Percentiles rank a stretch among this genome's conserved stretches.
Evolutionary conservation across 106 monocot genomes (phyloP).

Genomic region (Alisma plantagoaquatica): DNA sequence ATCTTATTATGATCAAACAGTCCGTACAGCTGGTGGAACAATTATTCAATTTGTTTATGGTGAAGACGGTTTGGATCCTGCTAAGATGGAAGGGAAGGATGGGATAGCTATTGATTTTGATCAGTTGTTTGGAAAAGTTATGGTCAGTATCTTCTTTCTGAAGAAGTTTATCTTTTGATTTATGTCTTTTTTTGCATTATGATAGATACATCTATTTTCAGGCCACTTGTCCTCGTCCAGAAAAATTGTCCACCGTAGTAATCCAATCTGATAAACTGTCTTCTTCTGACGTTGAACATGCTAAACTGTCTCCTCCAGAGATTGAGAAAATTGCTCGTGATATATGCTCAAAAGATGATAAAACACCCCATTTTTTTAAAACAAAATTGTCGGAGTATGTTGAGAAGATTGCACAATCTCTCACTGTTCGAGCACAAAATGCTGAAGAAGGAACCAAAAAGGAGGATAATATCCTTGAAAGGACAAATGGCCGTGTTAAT

Average conservation of each 20-base stretch:
- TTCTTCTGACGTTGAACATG: no score
- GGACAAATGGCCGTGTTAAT: conserved; percentile 52
- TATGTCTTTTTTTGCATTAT: not conserved
- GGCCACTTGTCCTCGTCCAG: conserved; percentile 94
- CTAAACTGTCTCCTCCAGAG: conserved; percentile 47
- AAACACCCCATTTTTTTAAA: conserved; percentile 39
- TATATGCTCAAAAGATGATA: conserved; percentile 46
- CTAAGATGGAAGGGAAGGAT: conserved; percentile 90
- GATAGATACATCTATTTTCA: conserved; percentile 5
- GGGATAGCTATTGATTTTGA: conserved; percentile 76
- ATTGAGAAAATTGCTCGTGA: conserved; percentile 28
- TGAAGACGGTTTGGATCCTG: conserved; percentile 99
- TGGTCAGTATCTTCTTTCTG: conserved; percentile 32
- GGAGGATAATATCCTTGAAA: conserved; percentile 39
- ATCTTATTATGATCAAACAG: conserved; percentile 78
- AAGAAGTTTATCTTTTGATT: not conserved
- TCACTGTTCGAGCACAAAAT: conserved; percentile 41
- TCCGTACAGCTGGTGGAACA: conserved; percentile 71
- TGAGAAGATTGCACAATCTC: conserved; percentile 18
- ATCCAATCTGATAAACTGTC: no score
- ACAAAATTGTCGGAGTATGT: conserved; percentile 44
- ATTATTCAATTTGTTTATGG: conserved; percentile 91
- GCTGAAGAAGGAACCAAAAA: conserved; percentile 24
- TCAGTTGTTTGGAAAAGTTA: conserved; percentile 81
- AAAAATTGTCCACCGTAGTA: no score